Conservation (phyloP, 495 filamentous ascomycete genomes). For the Symbiotaphrina buchneri region DNA sequence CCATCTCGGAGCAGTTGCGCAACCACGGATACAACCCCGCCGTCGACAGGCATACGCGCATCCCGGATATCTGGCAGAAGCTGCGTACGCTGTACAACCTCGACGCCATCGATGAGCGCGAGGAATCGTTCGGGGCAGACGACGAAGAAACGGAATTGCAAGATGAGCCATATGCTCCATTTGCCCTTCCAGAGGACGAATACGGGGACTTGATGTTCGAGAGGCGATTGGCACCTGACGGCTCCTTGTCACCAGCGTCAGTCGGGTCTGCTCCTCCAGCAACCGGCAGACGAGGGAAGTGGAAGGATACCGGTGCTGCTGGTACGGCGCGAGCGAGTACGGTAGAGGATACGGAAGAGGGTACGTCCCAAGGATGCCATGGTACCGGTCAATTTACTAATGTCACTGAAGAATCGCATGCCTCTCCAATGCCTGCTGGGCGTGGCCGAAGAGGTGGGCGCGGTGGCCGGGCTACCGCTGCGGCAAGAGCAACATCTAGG, state of each 20-base stretch:
- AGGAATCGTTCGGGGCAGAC: constrained; percentile 20
- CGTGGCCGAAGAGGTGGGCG: too few relatives aligned
- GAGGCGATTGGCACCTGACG: constrained; percentile 34
- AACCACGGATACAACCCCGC: constrained; percentile 64
- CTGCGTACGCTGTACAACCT: constrained; percentile 69
- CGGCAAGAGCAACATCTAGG: too few relatives aligned
- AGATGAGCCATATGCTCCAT: constrained; percentile 37
- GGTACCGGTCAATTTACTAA: background rate
- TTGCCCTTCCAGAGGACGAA: constrained; percentile 54
- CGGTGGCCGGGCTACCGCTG: too few relatives aligned
- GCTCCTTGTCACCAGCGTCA: constrained; percentile 30
- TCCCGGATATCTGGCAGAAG: constrained; percentile 82
- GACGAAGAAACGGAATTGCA: constrained; percentile 31
- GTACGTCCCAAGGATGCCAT: too few relatives aligned
- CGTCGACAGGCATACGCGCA: constrained; percentile 52
- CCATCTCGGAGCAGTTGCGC: constrained; percentile 65
- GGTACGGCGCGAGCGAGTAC: constrained; percentile 20
- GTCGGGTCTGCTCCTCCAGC: constrained; percentile 12
- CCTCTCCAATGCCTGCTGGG: too few relatives aligned
- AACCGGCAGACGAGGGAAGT: constrained; percentile 4
- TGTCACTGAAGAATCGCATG: too few relatives aligned
- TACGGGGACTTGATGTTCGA: constrained; percentile 57
- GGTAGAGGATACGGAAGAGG: constrained; percentile 30
- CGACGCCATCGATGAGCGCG: constrained; percentile 70
- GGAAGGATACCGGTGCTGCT: constrained; percentile 1